These are phyloP conservation scores for Microdochium bolleyi DNA, from an alignment of 2,329 filamentous ascomycete species.

Conservation along the genomic window DNA sequence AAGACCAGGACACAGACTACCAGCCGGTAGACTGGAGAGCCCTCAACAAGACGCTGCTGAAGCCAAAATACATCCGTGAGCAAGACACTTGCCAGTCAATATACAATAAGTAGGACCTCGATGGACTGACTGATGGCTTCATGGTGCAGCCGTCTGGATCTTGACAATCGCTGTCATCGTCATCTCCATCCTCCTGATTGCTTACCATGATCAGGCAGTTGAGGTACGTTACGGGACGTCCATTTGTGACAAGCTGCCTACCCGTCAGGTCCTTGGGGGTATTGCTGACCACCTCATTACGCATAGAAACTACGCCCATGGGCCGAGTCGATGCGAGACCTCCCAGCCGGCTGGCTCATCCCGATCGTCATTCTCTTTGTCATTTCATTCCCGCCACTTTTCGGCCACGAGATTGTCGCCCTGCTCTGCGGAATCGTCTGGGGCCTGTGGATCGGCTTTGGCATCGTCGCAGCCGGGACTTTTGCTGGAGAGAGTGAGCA, in stretches of 20 bases:
- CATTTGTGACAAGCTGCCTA: background rate
- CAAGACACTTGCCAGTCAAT: constrained; percentile 1
- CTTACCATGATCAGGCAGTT: constrained; percentile 29
- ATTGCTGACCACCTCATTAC: background rate
- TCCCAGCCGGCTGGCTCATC: constrained; percentile 29
- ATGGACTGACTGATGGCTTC: background rate
- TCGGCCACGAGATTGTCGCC: constrained; percentile 32
- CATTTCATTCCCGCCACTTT: constrained; percentile 32
- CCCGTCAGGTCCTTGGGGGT: background rate
- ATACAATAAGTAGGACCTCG: background rate
- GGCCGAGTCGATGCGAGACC: constrained; percentile 25
- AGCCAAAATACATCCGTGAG: constrained; percentile 23
- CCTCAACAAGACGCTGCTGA: constrained; percentile 16
- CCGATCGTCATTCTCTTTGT: constrained; percentile 27
- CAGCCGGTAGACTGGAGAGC: constrained; percentile 22
- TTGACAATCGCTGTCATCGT: constrained; percentile 18
- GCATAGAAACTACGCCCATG: constrained; percentile 22
- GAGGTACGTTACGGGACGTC: constrained; percentile 11
- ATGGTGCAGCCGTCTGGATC: constrained; percentile 13
- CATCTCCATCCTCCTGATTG: constrained; percentile 21
- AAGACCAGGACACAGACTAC: constrained; percentile 21
- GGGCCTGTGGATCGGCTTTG: constrained; percentile 31
- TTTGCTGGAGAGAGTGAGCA: constrained; percentile 28
- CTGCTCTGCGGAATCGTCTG: constrained; percentile 31
- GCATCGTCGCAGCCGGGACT: constrained; percentile 29